Base-by-base conservation (phyloP, 306 rosid genomes). In the Glycyrrhiza uralensis region DNA sequence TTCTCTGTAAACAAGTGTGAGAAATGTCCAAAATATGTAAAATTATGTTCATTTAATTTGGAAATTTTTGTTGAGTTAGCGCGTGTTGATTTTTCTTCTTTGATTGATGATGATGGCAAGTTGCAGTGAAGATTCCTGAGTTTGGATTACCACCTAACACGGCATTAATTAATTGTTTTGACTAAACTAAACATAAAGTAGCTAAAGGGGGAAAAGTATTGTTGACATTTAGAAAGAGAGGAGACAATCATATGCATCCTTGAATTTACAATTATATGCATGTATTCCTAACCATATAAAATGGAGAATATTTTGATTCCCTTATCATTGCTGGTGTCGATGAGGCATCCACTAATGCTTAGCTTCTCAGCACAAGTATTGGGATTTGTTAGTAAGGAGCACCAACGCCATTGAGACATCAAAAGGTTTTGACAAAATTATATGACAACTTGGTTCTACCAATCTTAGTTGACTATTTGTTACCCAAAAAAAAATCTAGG, bases 131-230 rank as follows among this genome's bases (percentile, higher is more conserved):
- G 76, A 78, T 72, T 75, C 64, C 44, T 1, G 61, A 33, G 51
- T 80, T 69, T 60, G 33, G 51, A 54, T 75, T 49, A 54, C 63
- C 51, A 78, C 86, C 88, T 74, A 83, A 79, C 82, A 44, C 58
- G 32, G 42, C 36, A 75, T 38, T 67, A 79, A 32, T 65, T 52
- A n/a, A n/a, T n/a, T n/a, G n/a, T 41, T 54, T 78, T 84, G 78
- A 77, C 84, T 83, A 80, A 72, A 22, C 29, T 41, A 77, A 76
- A 57, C 69, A 28, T 38, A 80, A 75, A 67, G 72, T 59, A 64
- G 18, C 13, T 72, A 70, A 81, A 71, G 64, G 42, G 52, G 42
- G 52, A 23, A 84, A 44, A 58, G 78, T 46, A 11, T 71, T 61
- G 84, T 76, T 79, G 89, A 85, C 83, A 79, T 75, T 75, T 67